phyloP scores from a whole-genome alignment of 306 rosid genomes.

The Vigna trinervia region DNA sequence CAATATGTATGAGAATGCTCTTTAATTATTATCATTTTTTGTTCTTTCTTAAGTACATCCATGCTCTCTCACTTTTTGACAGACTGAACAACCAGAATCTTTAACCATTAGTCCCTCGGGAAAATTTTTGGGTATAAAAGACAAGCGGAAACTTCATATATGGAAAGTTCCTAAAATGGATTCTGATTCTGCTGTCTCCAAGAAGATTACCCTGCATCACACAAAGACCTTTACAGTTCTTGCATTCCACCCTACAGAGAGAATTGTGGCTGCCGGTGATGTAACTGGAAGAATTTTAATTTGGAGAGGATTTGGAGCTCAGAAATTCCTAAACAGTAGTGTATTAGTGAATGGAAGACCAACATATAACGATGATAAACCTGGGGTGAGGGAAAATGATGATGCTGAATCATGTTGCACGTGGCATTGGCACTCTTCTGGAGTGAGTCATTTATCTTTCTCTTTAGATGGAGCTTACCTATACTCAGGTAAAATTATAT shows the following conservation, averaged over 20 bases:
- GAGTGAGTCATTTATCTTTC: conserved; percentile 71
- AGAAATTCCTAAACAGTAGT: conserved; percentile 47
- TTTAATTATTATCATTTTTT: conserved; percentile 8
- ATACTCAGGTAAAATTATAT: conserved; percentile 70
- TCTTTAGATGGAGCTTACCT: conserved; percentile 87
- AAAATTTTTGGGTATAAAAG: conserved; percentile 68
- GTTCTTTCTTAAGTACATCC: conserved; percentile 41
- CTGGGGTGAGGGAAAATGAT: conserved; percentile 82
- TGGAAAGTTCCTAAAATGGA: conserved; percentile 73
- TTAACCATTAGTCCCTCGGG: conserved; percentile 73
- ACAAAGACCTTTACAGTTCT: conserved; percentile 65
- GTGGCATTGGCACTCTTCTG: conserved; percentile 92
- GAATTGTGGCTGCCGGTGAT: conserved; percentile 94
- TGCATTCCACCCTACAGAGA: conserved; percentile 82
- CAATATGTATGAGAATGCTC: neutral
- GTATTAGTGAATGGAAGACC: conserved; percentile 44
- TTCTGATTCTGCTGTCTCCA: conserved; percentile 48
- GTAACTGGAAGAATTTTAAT: conserved; percentile 81
- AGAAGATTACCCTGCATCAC: conserved; percentile 82
- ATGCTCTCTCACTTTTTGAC: conserved; percentile 48
- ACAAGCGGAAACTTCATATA: conserved; percentile 72
- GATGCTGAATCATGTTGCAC: conserved; percentile 88
- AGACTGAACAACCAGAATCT: conserved; percentile 70
- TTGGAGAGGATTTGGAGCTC: conserved; percentile 80
- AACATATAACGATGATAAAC: conserved; percentile 56